Base-by-base conservation (phyloP, 2,329 filamentous ascomycete genomes). In the Fusarium sp. region DNA sequence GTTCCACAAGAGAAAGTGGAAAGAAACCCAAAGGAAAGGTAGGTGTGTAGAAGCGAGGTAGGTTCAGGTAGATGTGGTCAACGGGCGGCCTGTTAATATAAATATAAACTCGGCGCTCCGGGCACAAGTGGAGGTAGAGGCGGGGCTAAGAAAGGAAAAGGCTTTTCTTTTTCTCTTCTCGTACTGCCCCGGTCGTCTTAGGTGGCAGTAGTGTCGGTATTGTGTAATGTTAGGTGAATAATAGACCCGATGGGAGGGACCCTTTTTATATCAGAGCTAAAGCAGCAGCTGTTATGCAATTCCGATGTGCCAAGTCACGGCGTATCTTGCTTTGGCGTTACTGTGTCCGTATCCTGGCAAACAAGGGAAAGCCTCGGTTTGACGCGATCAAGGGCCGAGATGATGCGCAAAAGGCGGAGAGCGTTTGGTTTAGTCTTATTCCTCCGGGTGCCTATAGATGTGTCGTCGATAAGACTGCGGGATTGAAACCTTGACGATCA, bases 211-310 rank as follows among this genome's bases (percentile, higher is more conserved):
- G 28, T 31, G 28, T 31, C 28, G 28, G 28, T 62, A 36, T 54
- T 28, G 43, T 56, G 60, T 58, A 58, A 64, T 63, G 38, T 39
- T 42, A 36, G 34, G 54, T 44, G 15, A 49, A 28, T 55, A 55
- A 31, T 58, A 39, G 14, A 42, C 28, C 10, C 10, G 31, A 55
- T 31, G 31, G 54, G 58, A 51, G 53, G 60, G 66, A 58, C 59
- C 60, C 57, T 73, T 65, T 59, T 69, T 66, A 61, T 74, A 72
- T 74, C 62, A 60, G 50, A 65, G 52, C 69, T 71, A 72, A 59
- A 56, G 61, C 59, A 56, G 61, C 59, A 43, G 58, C 36, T 58
- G 34, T 26, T 58, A 64, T 58, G 64, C 62, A 68, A 64, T 66
- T 66, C 42, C 18, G 42, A 46, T 65, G 52, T 31, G 46, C 61